Evolutionary conservation across 805 yeast species (phyloP), one percentile per base, ranked within the genome.

Genomic region (Yamadazyma kitorensis): DNA sequence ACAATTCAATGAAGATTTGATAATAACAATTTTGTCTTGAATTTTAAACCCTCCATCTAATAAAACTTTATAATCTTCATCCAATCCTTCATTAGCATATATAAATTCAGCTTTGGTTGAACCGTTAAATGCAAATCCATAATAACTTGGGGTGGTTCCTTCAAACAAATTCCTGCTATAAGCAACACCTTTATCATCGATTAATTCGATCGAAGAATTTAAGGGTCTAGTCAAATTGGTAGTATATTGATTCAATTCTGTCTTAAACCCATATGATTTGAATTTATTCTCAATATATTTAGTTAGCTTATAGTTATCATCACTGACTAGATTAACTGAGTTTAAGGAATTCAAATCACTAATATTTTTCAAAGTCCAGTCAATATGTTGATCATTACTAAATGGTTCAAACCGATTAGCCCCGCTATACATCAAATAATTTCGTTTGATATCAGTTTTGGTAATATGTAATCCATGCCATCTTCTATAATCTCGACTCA

Each of bases 401-500:
- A 38, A 26, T 13, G 36, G 31, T 12, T 47, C 45, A 28, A 49
- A 17, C 40, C 44, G 39, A 19, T 57, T 55, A 10, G 48, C 40
- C 1, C 64, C 62, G 16, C 57, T 50, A 29, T 45, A 49, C 3
- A 52, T 61, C 31, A 85, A 51, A 44, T 72, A 80, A 13, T 76
- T 55, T 21, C 96, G 66, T 45, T 83, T 79, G 19, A 83, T 70
- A 43, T 88, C 96, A 7, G 78, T 71, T 36, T 70, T 71, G 2
- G 95, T 80, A 31, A 86, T 52, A 34, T 65, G 72, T 22, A 78
- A 70, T 20, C 81, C 79, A 57, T 86, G 86, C 44, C 86, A 55
- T 31, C 96, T 62, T 47, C 91, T 72, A 48, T 84, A 76, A 56
- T 89, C 96, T 44, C 95, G 64, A 31, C 83, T 77, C 13, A 86